These are phyloP conservation scores for Garcia nutans DNA, from an alignment of 345 rosid genomes.

Conservation along the genomic window DNA sequence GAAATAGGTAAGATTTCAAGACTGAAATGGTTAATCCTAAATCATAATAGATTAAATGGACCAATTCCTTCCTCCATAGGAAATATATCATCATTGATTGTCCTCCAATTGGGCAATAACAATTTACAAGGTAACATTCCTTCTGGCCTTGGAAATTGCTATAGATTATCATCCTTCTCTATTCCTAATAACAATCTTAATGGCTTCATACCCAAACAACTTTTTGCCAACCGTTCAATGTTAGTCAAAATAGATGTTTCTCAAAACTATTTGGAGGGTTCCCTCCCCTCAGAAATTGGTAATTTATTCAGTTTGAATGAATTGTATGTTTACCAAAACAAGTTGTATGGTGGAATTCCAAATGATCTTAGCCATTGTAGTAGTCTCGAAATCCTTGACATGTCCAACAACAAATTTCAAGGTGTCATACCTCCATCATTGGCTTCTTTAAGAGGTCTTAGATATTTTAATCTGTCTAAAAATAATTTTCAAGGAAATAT, in stretches of 20 bases:
- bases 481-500: background rate
- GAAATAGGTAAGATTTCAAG: background rate
- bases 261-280: background rate
- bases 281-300: background rate
- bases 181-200: background rate
- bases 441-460: constrained; percentile 7
- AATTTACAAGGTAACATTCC: background rate
- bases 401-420: background rate
- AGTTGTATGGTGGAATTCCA: background rate
- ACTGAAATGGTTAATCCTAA: background rate
- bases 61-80: background rate
- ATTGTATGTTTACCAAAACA: background rate
- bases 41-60: background rate
- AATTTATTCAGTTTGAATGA: background rate
- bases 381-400: background rate
- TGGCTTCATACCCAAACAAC: background rate
- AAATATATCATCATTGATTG: background rate
- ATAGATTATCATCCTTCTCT: background rate
- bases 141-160: constrained; percentile 3
- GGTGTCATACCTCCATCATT: background rate
- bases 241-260: background rate
- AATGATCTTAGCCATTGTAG: background rate
- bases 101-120: background rate
- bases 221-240: background rate
- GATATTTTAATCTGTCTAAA: background rate